These are phyloP conservation scores for Globisporangium iwayamae DNA, from an alignment of 352 stramenopile species.

Conservation along the genomic window DNA sequence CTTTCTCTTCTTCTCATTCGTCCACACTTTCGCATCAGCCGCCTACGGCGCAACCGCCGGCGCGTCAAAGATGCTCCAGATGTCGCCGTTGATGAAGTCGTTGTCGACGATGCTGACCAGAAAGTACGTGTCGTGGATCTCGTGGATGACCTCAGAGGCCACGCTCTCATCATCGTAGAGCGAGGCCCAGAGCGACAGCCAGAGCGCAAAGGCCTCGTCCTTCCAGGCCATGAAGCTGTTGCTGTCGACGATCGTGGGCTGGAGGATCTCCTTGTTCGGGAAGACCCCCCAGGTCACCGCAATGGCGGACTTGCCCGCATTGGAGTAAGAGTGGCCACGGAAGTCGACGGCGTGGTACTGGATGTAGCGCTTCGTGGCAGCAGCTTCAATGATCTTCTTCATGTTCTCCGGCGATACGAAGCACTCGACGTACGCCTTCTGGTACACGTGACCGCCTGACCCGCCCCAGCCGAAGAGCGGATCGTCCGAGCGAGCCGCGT, in stretches of 20 bases:
- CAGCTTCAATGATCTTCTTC: conserved; percentile 88
- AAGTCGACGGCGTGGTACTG: conserved; percentile 91
- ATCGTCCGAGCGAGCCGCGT: conserved; percentile 90
- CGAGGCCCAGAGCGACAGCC: conserved; percentile 94
- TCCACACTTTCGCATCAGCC: conserved; percentile 3
- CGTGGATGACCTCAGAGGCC: conserved; percentile 91
- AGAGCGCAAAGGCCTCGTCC: conserved; percentile 97
- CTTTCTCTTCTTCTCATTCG: neutral
- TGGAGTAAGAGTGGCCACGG: conserved; percentile 89
- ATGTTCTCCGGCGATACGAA: conserved; percentile 94
- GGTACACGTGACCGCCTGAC: conserved; percentile 94
- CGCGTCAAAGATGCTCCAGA: conserved; percentile 74
- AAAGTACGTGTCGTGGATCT: conserved; percentile 96
- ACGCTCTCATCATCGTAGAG: conserved; percentile 92
- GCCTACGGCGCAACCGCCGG: conserved; percentile 11
- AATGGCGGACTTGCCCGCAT: conserved; percentile 88
- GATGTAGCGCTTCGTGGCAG: conserved; percentile 75
- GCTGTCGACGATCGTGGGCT: conserved; percentile 98
- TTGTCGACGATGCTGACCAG: conserved; percentile 99
- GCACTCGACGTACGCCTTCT: conserved; percentile 99
- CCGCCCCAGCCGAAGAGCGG: conserved; percentile 96
- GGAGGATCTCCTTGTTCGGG: conserved; percentile 94
- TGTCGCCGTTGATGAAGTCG: conserved; percentile 91
- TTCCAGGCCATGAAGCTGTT: conserved; percentile 95
- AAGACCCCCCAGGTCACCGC: conserved; percentile 99